Conservation (phyloP, 768 basidiomycete genomes). For the Exidia glandulosa region DNA sequence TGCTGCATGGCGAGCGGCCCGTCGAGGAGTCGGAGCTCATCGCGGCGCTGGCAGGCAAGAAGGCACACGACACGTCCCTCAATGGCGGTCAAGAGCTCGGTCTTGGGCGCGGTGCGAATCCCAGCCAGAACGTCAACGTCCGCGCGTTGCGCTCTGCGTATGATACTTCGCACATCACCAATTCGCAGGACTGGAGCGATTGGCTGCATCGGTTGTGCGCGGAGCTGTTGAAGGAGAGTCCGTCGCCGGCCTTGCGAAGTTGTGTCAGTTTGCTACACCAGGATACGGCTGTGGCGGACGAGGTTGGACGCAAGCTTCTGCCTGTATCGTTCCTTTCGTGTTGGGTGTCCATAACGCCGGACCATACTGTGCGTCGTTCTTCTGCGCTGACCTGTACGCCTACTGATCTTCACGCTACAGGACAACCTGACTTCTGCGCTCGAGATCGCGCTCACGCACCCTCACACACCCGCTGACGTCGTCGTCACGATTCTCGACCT, state of each 20-base stretch:
- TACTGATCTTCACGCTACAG: conserved; percentile 12
- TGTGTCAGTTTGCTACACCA: conserved; percentile 84
- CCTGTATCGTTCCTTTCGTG: conserved; percentile 19
- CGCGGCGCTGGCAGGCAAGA: not conserved
- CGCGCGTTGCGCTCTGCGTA: conserved; percentile 39
- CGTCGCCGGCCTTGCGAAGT: conserved; percentile 93
- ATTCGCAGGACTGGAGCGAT: conserved; percentile 83
- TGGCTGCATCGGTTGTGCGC: conserved; percentile 92
- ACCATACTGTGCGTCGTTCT: conserved; percentile 26
- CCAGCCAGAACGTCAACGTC: not conserved
- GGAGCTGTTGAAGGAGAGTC: conserved; percentile 96
- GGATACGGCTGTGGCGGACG: conserved; percentile 69
- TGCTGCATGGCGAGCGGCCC: not conserved
- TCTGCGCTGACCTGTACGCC: not conserved
- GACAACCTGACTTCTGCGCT: conserved; percentile 35
- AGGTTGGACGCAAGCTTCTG: conserved; percentile 18
- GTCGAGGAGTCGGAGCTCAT: not conserved
- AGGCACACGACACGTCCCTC: not conserved
- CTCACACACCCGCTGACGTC: conserved; percentile 31
- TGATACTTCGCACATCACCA: conserved; percentile 70
- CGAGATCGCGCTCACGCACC: conserved; percentile 25
- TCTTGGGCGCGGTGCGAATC: not conserved
- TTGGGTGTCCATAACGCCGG: conserved; percentile 35
- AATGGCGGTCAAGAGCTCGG: not conserved
- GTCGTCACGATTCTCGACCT: conserved; percentile 35